Conservation (phyloP, 108 stramenopile genomes). For the Skeletonema costatum region DNA sequence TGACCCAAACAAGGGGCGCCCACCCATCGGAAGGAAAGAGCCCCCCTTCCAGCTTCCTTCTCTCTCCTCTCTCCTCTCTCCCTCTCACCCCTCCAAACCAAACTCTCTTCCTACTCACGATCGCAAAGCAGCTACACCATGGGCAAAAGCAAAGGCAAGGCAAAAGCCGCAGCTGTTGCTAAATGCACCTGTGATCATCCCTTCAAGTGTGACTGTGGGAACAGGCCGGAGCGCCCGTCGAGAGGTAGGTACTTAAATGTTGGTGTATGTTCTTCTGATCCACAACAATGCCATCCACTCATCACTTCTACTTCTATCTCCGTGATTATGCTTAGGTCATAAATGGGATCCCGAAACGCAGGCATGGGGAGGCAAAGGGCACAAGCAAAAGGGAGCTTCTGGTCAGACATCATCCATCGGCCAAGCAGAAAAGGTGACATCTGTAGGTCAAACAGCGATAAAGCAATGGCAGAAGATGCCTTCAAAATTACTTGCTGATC, state of each 20-base stretch:
- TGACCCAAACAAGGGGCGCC: too few species aligned
- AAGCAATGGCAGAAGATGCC: slow-evolving; percentile 92
- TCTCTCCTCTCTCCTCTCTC: too few species aligned
- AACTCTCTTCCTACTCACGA: too few species aligned
- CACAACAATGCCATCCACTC: neutral
- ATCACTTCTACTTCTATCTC: neutral
- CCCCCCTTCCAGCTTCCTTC: too few species aligned
- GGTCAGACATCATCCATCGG: slow-evolving; percentile 60
- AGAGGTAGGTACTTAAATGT: slow-evolving; percentile 31
- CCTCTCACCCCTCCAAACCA: too few species aligned
- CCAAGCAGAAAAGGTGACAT: slow-evolving; percentile 61
- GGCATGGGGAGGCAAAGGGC: slow-evolving; percentile 87
- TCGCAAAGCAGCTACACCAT: slow-evolving; percentile 4
- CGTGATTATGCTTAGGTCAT: slow-evolving; percentile 42
- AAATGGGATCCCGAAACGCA: slow-evolving; percentile 82
- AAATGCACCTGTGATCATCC: slow-evolving; percentile 84
- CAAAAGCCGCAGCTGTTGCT: neutral
- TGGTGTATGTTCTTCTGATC: neutral
- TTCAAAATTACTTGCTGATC: slow-evolving; percentile 68
- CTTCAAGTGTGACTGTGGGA: slow-evolving; percentile 80
- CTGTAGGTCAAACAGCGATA: slow-evolving; percentile 66
- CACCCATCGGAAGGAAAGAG: too few species aligned
- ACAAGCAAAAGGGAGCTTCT: slow-evolving; percentile 85
- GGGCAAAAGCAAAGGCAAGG: slow-evolving; percentile 27
- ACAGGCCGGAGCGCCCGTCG: slow-evolving; percentile 83